Conservation (phyloP, 495 filamentous ascomycete genomes). For the Penicillium argentinense region DNA sequence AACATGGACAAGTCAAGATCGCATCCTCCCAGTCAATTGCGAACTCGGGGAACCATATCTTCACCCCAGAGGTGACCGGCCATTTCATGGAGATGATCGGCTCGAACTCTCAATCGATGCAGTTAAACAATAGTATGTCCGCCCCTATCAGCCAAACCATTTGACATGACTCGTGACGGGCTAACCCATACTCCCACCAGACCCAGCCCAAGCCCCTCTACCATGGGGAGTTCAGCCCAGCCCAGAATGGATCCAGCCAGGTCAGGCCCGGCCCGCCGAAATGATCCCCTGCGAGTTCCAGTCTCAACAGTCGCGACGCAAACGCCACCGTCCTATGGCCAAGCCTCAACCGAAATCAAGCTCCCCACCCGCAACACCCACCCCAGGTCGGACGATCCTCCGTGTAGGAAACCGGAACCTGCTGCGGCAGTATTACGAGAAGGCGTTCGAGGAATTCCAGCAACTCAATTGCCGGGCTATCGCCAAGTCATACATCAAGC, state of each 20-base stretch:
- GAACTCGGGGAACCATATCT: slow-evolving; percentile 36
- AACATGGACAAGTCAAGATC: slow-evolving; percentile 34
- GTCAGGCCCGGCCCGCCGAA: slow-evolving; percentile 17
- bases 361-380: slow-evolving; percentile 26
- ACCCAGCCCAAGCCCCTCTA: slow-evolving; percentile 9
- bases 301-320: slow-evolving; percentile 30
- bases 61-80: slow-evolving; percentile 40
- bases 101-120: slow-evolving; percentile 17
- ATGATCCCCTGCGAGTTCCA: slow-evolving; percentile 43
- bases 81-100: slow-evolving; percentile 34
- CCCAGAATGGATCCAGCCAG: slow-evolving; percentile 22
- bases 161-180: no score
- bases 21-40: slow-evolving; percentile 38
- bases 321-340: slow-evolving; percentile 21
- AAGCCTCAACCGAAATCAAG: slow-evolving; percentile 21
- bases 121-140: no score
- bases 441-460: slow-evolving; percentile 43
- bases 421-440: slow-evolving; percentile 63
- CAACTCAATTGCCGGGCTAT: slow-evolving; percentile 53
- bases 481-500: slow-evolving; percentile 77
- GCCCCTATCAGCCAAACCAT: no score
- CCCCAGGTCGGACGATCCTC: slow-evolving; percentile 39
- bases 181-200: no score
- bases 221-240: slow-evolving; percentile 20
- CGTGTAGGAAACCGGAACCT: slow-evolving; percentile 56